Percentiles rank a stretch among this genome's conserved stretches.
These are phyloP conservation scores for Pichia gijzeniarum DNA, from an alignment of 805 yeast species.

Conservation along the genomic window DNA sequence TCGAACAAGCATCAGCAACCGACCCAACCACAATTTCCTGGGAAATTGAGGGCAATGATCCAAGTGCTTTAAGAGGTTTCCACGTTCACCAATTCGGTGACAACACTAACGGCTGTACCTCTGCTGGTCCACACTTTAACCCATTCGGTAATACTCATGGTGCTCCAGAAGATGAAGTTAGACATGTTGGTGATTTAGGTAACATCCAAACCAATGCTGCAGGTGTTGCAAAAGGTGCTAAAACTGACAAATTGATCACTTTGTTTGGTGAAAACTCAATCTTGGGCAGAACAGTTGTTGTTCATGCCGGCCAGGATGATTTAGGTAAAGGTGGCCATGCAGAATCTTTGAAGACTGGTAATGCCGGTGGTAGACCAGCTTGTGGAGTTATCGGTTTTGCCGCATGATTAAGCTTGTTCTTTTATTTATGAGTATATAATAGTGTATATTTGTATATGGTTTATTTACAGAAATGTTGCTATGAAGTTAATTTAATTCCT, in stretches of 20 bases:
- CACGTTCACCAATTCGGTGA: slow-evolving; percentile 98
- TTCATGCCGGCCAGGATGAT: slow-evolving; percentile 90
- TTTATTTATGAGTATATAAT: not conserved
- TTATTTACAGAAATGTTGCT: not conserved
- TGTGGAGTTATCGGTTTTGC: slow-evolving; percentile 94
- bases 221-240: slow-evolving; percentile 89
- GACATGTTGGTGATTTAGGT: slow-evolving; percentile 97
- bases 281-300: slow-evolving; percentile 91
- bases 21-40: slow-evolving; percentile 83
- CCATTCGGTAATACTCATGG: slow-evolving; percentile 88
- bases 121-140: slow-evolving; percentile 97
- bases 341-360: slow-evolving; percentile 91
- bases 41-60: slow-evolving; percentile 83
- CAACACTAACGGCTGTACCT: slow-evolving; percentile 98
- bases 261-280: slow-evolving; percentile 83
- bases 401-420: slow-evolving; percentile 27
- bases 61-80: slow-evolving; percentile 92
- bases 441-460: not conserved
- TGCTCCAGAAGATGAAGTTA: slow-evolving; percentile 72
- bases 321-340: slow-evolving; percentile 91
- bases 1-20: slow-evolving; percentile 74
- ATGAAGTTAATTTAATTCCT: not conserved
- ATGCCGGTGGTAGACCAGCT: slow-evolving; percentile 97
- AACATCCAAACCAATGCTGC: slow-evolving; percentile 80
- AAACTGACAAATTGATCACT: slow-evolving; percentile 70